A percentile compares a stretch with the other conserved stretches of the same genome.
phyloP scores from a whole-genome alignment of 2,329 filamentous ascomycete species.

The Penicillium digitatum region DNA sequence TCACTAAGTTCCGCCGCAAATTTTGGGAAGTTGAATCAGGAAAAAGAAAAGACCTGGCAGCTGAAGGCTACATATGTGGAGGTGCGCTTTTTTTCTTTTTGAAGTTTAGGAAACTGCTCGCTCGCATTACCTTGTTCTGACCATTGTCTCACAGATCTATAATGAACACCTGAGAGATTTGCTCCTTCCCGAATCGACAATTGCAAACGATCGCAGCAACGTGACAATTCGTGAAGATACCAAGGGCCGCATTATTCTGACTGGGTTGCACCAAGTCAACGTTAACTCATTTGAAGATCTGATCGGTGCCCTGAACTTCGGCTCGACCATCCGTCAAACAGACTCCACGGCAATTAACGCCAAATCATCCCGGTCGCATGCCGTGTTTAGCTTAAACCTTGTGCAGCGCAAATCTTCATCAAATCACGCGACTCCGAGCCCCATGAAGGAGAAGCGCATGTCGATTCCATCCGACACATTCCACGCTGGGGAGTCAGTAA shows the following conservation, averaged over 20 bases:
- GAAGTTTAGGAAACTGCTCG: not conserved
- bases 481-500: conserved; percentile 65
- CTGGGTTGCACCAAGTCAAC: conserved; percentile 79
- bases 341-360: conserved; percentile 97
- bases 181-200: conserved; percentile 70
- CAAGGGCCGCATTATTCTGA: conserved; percentile 90
- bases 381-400: conserved; percentile 92
- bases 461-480: conserved; percentile 82
- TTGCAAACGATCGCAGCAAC: conserved; percentile 64
- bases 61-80: conserved; percentile 89
- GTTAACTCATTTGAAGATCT: conserved; percentile 91
- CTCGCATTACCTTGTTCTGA: conserved; percentile 1
- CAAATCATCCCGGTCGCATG: conserved; percentile 94
- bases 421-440: conserved; percentile 45
- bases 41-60: conserved; percentile 83
- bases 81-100: conserved; percentile 45
- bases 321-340: conserved; percentile 90
- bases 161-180: conserved; percentile 94
- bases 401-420: conserved; percentile 66
- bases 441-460: conserved; percentile 72
- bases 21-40: conserved; percentile 45
- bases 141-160: conserved; percentile 66
- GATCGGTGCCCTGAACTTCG: conserved; percentile 82
- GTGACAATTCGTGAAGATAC: conserved; percentile 94
- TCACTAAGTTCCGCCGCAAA: conserved; percentile 56